Conservation (phyloP, 2,329 filamentous ascomycete genomes). For the Orbilia oligospora region DNA sequence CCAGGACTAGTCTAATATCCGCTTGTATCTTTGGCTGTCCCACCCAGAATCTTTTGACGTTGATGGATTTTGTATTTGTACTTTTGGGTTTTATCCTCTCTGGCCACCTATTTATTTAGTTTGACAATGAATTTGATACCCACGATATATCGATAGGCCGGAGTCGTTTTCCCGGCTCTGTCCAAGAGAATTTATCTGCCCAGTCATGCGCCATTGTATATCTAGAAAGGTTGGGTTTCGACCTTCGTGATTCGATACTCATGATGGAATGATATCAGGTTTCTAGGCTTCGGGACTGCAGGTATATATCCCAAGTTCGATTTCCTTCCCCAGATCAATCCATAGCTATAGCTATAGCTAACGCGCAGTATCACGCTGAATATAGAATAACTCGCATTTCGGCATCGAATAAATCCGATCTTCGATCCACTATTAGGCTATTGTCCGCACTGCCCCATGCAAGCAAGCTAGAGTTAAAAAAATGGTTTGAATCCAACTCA, state of each 20-base stretch:
- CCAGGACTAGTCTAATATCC: slow-evolving; percentile 29
- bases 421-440: slow-evolving; percentile 9
- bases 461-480: background rate
- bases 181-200: no score
- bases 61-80: slow-evolving; percentile 9
- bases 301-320: no score
- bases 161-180: no score
- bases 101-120: slow-evolving; percentile 6
- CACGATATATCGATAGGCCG: slow-evolving; percentile 4
- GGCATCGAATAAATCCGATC: background rate
- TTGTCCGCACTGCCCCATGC: background rate
- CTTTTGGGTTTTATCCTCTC: background rate
- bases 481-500: slow-evolving; percentile 1
- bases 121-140: slow-evolving; percentile 36
- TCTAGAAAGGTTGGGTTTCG: no score
- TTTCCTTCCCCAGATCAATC: no score
- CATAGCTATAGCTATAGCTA: no score
- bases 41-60: background rate
- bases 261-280: no score
- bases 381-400: no score
- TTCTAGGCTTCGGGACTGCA: no score
- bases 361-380: no score
- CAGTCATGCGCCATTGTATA: no score
- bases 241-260: no score
- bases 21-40: slow-evolving; percentile 13